Base-by-base conservation (phyloP, 176 grass and related monocot genomes). In the Tuctoria greenei region DNA sequence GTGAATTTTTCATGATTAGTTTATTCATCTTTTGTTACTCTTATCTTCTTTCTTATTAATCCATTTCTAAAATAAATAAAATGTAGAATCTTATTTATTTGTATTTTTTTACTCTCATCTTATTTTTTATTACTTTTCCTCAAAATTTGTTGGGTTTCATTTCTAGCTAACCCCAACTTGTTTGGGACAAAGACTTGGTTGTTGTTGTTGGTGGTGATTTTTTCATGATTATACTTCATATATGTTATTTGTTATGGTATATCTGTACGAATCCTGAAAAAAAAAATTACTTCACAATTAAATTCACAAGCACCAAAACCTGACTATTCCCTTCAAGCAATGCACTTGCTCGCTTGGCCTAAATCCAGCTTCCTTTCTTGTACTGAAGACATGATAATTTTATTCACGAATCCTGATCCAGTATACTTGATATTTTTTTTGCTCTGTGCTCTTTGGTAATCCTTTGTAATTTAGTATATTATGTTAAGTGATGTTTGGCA, bases 221-320 rank as follows among this genome's bases (percentile, higher is more conserved):
- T n/a, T 70, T 71, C 15, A 62, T 83, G 23, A 61, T 67, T 27
- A 40, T 68, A 40, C 56, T 49, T 13, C 39, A 23, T 75, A 1
- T 10, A 10, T 11, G 27, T 43, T 73, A 8, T 66, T 63, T 76
- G 4, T 77, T 84, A 20, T 5, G 10, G 28, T 20, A 43, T 61
- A 77, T 49, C 17, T 27, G 8, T 75, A 31, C 10, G 2, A 40
- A 62, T 42, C 11, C 3, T 12, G n/a, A 21, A 26, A n/a, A 1
- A n/a, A 9, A 4, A 35, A 28, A 20, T 46, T 17, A 42, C 5
- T 43, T 34, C 44, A 39, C 20, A 42, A 47, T 34, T 62, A 43
- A 42, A 72, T 73, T 73, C 12, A 73, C 9, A 47, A 36, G 10
- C 5, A 37, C 14, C 13, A 51, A 52, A 13, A 28, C 6, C 4